Evolutionary conservation across 1,139 yeast species (phyloP), one percentile per base, ranked within the genome.

Genomic region (Suhomyces bribrorum): DNA sequence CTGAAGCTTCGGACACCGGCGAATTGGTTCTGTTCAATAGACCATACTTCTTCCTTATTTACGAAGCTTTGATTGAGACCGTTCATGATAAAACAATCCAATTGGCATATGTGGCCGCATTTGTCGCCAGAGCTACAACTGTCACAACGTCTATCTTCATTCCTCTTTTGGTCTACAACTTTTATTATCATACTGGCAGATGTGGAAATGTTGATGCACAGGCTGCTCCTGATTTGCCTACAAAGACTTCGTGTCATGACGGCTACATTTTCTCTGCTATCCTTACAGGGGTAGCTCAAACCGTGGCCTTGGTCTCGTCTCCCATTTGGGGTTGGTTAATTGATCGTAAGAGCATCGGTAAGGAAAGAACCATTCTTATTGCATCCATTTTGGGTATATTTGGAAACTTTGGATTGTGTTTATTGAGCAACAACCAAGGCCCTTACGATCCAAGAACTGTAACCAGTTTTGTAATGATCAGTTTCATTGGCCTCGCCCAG

Each of bases 191-290:
- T 31, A 59, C 62, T 3, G 85, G 83, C 0, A 53, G 61, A 34
- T 81, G 87, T 52, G 59, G 66, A 5, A 43, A 47, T 3, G 44
- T 50, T 1, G 56, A 52, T 7, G 28, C 40, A 40, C 39, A 48
- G 15, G 8, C 13, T 14, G 4, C 7, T 2, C 29, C 41, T 6
- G 39, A 53, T 8, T 41, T 47, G 34, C 62, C 66, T 2, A 54
- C 56, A 13, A 66, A 67, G 38, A 55, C 61, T 14, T 68, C 71
- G 23, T 83, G 90, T 49, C 73, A 75, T 41, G 83, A 80, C 34
- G 88, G 86, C 0, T 82, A 80, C 47, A 66, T 80, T 3, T 73
- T 77, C 44, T 76, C 88, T 6, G 87, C 88, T 1, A 80, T 83
- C 31, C 59, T 83, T 18, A 77, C 86, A 0, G 92, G 92, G 3